Conservation (phyloP, 108 stramenopile species). For the Hondaea fermentalgiana region DNA sequence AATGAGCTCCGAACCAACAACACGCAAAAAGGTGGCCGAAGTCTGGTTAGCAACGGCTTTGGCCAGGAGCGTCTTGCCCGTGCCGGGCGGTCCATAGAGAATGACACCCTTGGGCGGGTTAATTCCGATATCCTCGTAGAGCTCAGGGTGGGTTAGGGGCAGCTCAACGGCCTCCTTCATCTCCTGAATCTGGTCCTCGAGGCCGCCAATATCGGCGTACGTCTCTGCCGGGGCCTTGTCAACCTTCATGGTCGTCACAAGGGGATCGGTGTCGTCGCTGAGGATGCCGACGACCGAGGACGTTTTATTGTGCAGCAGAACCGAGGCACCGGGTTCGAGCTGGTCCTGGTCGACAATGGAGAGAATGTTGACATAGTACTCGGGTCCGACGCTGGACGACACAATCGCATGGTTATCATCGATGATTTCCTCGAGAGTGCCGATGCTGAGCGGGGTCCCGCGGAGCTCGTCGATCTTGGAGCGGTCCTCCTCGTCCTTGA, state of each 20-base stretch:
- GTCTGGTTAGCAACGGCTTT: slow-evolving; percentile 99
- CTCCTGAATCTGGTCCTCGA: slow-evolving; percentile 98
- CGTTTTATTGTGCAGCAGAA: slow-evolving; percentile 95
- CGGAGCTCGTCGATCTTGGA: slow-evolving; percentile 98
- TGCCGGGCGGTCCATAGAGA: slow-evolving; percentile 94
- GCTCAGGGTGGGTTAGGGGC: slow-evolving; percentile 94
- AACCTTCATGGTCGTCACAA: slow-evolving; percentile 98
- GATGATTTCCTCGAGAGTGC: slow-evolving; percentile 95
- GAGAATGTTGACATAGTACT: slow-evolving; percentile 97
- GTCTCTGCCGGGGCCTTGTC: slow-evolving; percentile 96
- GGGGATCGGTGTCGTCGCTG: slow-evolving; percentile 92
- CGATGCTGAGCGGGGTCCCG: slow-evolving; percentile 85
- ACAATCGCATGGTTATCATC: slow-evolving; percentile 99
- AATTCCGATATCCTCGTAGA: slow-evolving; percentile 96
- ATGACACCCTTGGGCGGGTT: slow-evolving; percentile 95
- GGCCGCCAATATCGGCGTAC: slow-evolving; percentile 96
- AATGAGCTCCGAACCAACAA: slow-evolving; percentile 93
- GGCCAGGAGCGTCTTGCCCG: slow-evolving; percentile 94
- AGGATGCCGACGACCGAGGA: slow-evolving; percentile 94
- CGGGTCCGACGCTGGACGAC: slow-evolving; percentile 81
- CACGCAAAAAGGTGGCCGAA: slow-evolving; percentile 89
- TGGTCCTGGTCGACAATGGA: slow-evolving; percentile 95
- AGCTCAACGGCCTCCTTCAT: slow-evolving; percentile 99
- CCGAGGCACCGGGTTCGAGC: slow-evolving; percentile 91
- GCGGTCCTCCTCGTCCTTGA: slow-evolving; percentile 77